Evolutionary conservation across 1,284 basidiomycete genomes (phyloP), one percentile per base, ranked within the genome.

Genomic region (Ceraceosorus bombacis): DNA sequence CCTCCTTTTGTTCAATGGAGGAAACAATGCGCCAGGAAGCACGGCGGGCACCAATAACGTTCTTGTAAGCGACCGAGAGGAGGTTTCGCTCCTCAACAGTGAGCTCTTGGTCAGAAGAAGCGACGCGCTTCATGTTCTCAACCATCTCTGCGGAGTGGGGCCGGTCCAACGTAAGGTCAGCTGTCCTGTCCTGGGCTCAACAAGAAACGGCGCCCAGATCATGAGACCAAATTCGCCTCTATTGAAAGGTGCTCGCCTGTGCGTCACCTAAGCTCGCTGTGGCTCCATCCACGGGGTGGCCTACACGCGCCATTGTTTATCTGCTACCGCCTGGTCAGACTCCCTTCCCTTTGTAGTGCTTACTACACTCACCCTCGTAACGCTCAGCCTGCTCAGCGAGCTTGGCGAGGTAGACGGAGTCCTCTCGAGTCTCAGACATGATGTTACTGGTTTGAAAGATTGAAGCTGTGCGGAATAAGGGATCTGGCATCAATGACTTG

Each of bases 1-100:
- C 94, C 85, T 98, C 95, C 85, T 98, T 98, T 83, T 97, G 93
- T 83, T 98, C 94, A 78, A 98, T 97, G 66, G 93, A 96, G 72
- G 92, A 96, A 67, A 98, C 93, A 78, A 98, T 97, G 76, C 95
- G 85, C 94, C 94, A 98, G 55, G 92, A 96, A 53, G 94, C 94
- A 80, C 94, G 92, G 74, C 94, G 93, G 52, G 94, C 94, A 81
- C 94, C 94, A 75, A 97, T 97, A 69, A 98, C 93, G 82, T 98
- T 99, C 90, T 99, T 99, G 86, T 98, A 98, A 39, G 94, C 94
- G 69, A 98, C 94, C 38, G 93, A 97, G 62, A 98, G 86, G 61
- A 98, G 86, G 81, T 97, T 98, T 69, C 95, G 92, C 83, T 98
- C 94, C 83, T 98, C 94, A 58, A 98, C 94, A 69, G 94, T 96